Base-by-base conservation (phyloP, 2,329 filamentous ascomycete species). In the Colletotrichum euphorbiae region DNA sequence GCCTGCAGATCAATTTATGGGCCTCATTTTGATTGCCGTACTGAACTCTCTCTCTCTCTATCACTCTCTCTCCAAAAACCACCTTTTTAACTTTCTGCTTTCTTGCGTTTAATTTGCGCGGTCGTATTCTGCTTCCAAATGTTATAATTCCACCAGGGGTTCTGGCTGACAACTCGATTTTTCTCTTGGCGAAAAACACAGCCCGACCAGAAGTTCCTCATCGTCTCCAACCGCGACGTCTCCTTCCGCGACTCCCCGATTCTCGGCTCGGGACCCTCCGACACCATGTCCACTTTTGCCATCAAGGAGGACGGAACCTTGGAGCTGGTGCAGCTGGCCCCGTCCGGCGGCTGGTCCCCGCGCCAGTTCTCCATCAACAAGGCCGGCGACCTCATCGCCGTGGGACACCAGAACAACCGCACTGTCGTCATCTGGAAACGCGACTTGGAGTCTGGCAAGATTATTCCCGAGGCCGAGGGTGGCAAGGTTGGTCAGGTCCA, bases 351-450 rank as follows among this genome's bases (percentile, higher is more conserved):
- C 36, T 70, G 68, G 68, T 69, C 60, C 17, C 68, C 68, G 28
- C 68, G 68, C 45, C 68, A 70, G 46, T 70, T 70, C 65, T 68
- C 68, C 54, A 64, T 70, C 55, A 70, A 70, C 65, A 70, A 70
- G 56, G 50, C 54, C 28, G 68, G 68, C n/a, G 65, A 69, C 43
- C 54, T 70, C 15, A 51, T 69, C 28, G 68, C 68, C 13, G 60
- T 70, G 17, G 68, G 68, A 4, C 68, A 70, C 65, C 68, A 70
- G 65, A 69, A 69, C 64, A 70, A 70, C 60, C 38, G 51, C 40
- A 70, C 65, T 38, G 68, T 70, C 19, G 60, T 68, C 59, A 62
- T 70, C 65, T 70, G 68, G 68, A 70, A 70, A 59, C 64, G 68
- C n/a, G 68, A 70, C 51, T 43, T 69, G 12, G 51, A 36, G 21